Evolutionary conservation across 305 asterid species (phyloP).

Genomic region (Plantago coronopus): DNA sequence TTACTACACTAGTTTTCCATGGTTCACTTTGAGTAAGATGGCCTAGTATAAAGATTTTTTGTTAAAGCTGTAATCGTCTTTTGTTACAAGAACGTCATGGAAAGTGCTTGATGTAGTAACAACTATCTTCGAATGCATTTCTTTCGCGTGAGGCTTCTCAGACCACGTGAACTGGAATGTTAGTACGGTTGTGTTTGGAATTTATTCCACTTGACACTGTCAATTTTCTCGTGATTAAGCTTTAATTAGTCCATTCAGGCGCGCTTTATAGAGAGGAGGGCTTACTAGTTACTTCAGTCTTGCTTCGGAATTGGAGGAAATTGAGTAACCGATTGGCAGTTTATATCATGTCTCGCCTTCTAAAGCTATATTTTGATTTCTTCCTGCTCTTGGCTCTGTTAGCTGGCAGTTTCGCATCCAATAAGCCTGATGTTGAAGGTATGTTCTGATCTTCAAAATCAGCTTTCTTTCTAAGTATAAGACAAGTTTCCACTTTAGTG

Average conservation of each 20-base stretch:
- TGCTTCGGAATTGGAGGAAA: constrained; percentile 19
- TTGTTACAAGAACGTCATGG: background rate
- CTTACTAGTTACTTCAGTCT: constrained; percentile 9
- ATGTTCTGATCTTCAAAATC: background rate
- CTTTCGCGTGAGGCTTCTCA: constrained; percentile 9
- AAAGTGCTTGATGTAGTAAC: constrained; percentile 3
- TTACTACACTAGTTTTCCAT: no score
- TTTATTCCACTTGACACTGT: background rate
- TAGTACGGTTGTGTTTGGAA: background rate
- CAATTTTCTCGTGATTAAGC: constrained; percentile 10
- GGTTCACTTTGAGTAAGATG: background rate
- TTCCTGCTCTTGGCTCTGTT: constrained; percentile 40
- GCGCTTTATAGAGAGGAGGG: constrained; percentile 18
- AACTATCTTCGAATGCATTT: constrained; percentile 7
- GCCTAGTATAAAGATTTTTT: background rate
- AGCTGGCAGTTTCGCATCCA: constrained; percentile 36
- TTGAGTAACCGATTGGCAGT: background rate
- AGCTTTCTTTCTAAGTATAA: no score
- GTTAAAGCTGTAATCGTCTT: background rate
- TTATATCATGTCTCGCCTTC: constrained; percentile 17
- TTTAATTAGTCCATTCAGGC: background rate
- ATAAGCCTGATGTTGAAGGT: constrained; percentile 67
- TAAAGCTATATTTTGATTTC: constrained; percentile 24
- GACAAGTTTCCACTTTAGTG: no score
- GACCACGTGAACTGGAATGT: constrained; percentile 8